These are phyloP conservation scores for Acacia concinna DNA, from an alignment of 331 rosid species.

Conservation along the genomic window DNA sequence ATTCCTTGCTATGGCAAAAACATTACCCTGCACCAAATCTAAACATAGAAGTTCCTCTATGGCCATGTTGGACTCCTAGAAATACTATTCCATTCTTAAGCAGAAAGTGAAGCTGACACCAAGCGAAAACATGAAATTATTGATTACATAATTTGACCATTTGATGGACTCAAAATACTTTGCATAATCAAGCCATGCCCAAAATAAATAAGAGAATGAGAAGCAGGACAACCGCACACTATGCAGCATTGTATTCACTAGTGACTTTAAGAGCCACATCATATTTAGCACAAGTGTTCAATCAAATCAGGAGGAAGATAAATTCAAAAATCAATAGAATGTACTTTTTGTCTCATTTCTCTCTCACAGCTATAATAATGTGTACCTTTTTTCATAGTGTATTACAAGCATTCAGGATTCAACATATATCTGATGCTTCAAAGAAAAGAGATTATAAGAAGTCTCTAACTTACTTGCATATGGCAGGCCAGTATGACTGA, in stretches of 20 bases:
- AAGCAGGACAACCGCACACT: not conserved
- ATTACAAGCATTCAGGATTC: not conserved
- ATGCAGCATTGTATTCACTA: not conserved
- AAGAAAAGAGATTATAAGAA: not conserved
- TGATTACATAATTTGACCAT: not conserved
- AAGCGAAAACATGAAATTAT: not conserved
- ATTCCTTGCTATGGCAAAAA: not conserved
- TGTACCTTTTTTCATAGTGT: not conserved
- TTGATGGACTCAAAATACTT: not conserved
- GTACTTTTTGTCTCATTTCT: not conserved
- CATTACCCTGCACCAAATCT: not conserved
- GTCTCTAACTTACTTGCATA: slow-evolving; percentile 46
- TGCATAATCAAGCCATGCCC: not conserved
- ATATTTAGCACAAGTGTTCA: not conserved
- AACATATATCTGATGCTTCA: not conserved
- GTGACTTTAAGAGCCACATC: not conserved
- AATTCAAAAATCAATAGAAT: not conserved
- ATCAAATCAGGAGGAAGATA: not conserved
- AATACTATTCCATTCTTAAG: not conserved
- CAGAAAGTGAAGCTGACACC: not conserved
- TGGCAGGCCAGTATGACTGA: slow-evolving; percentile 52
- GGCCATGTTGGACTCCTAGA: not conserved
- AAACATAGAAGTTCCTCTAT: not conserved
- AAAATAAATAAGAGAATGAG: not conserved
- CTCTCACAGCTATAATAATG: not conserved